Conservation (phyloP, 148 eudicot species). For the Euryodendron excelsum region DNA sequence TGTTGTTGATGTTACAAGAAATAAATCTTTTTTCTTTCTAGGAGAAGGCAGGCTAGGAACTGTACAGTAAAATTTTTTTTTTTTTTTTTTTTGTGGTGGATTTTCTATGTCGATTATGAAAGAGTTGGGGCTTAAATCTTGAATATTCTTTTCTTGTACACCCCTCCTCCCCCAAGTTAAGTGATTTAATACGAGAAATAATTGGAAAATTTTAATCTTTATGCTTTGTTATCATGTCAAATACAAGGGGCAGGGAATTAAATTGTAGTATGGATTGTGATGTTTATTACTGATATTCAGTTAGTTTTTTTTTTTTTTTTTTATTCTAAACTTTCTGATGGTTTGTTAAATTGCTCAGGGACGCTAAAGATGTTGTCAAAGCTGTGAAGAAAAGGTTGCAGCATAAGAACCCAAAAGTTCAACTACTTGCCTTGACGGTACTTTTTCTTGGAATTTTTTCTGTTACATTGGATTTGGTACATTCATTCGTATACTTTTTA, state of each 20-base stretch:
- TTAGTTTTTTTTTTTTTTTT: not conserved
- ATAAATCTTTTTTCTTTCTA: not conserved
- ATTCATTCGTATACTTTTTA: not conserved
- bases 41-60: not conserved
- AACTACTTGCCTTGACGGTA: constrained; percentile 93
- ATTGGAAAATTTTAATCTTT: not conserved
- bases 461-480: not conserved
- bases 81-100: not conserved
- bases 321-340: not conserved
- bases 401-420: constrained; percentile 86
- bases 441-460: not conserved
- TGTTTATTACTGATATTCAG: not conserved
- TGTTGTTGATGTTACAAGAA: not conserved
- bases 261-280: not conserved
- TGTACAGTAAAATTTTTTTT: too few relatives aligned
- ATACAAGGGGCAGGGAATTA: not conserved
- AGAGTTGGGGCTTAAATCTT: not conserved
- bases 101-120: not conserved
- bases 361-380: constrained; percentile 84
- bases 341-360: constrained; percentile 40
- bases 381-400: constrained; percentile 85
- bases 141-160: not conserved
- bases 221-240: not conserved
- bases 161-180: too few relatives aligned
- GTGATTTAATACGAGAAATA: not conserved